Evolutionary conservation across 2,329 filamentous ascomycete species (phyloP).

Genomic region (Aspergillus caelatus): DNA sequence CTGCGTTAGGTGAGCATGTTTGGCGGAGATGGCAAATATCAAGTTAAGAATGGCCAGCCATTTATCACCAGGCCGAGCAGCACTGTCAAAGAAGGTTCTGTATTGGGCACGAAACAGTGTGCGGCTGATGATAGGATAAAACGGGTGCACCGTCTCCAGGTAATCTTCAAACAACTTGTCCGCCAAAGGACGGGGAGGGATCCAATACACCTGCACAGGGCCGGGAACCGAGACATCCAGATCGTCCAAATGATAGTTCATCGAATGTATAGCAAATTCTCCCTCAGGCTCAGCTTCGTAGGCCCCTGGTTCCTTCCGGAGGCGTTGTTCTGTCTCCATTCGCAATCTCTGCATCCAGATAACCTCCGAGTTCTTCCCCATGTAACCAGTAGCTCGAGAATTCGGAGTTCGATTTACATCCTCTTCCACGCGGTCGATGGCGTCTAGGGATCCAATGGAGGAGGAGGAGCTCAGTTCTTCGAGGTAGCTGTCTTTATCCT

Average conservation of each 20-base stretch:
- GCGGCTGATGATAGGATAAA: conserved; percentile 49
- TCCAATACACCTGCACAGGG: conserved; percentile 44
- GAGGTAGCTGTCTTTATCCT: conserved; percentile 30
- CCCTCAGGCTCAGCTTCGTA: conserved; percentile 34
- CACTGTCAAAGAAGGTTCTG: conserved; percentile 40
- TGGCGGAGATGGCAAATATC: conserved; percentile 49
- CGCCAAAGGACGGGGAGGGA: conserved; percentile 45
- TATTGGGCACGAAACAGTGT: conserved; percentile 46
- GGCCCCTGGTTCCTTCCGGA: conserved; percentile 30
- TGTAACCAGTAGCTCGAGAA: conserved; percentile 44
- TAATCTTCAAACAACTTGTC: conserved; percentile 48
- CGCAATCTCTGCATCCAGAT: conserved; percentile 50
- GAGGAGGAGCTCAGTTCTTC: conserved; percentile 34
- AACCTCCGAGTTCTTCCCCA: conserved; percentile 51
- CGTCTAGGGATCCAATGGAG: conserved; percentile 47
- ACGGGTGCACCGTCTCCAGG: conserved; percentile 45
- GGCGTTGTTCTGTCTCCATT: conserved; percentile 40
- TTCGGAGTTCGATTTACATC: conserved; percentile 44
- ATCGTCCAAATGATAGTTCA: conserved; percentile 50
- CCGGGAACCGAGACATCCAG: conserved; percentile 44
- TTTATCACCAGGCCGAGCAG: conserved; percentile 39
- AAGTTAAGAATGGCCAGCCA: conserved; percentile 51
- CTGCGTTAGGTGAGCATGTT: conserved; percentile 46
- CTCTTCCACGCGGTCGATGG: conserved; percentile 50
- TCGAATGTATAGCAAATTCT: conserved; percentile 35